Evolutionary conservation across 23 red algal species (phyloP), one percentile per base, ranked within the genome.

Genomic region (Gracilariopsis chorda): DNA sequence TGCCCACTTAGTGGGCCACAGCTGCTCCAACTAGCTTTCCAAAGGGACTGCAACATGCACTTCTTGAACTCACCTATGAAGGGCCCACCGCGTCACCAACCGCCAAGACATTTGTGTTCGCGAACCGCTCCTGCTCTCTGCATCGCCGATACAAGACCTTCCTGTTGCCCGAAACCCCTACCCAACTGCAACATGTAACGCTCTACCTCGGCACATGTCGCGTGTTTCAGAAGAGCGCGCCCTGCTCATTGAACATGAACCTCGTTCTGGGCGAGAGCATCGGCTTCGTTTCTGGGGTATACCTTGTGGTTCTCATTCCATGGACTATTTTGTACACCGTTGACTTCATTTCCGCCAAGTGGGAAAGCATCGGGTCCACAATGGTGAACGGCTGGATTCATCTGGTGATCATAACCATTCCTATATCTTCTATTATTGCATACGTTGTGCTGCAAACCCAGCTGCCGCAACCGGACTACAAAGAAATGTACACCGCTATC

Each of bases 311-410:
- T 43, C 70, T 89, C 17, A 64, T 89, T 49, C 85, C 85, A 27
- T 89, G 85, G 85, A 52, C 85, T 35, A 39, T 89, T 20, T 69
- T 89, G 11, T 89, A 89, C 70, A 41, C 51, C 12, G 68, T 56
- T 70, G 85, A 89, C 48, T 89, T 89, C 51, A 89, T 89, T 13
- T 89, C 85, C 47, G 65, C 35, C 35, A 62, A 65, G 29, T 88
- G 84, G 84, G 17, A 57, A n/a, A 42, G 58, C 29, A 75, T 88
- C 45, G 14, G 9, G 29, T 24, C 29, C 33, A 88, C 84, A 52
- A 39, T 52, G 27, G 30, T 33, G 17, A 89, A 89, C 13, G 85
- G 70, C 28, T 19, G 40, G 45, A 17, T 64, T 21, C 85, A 89
- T 46, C n/a, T 89, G 42, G 7, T 89, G 7, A 10, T 77, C 72